Conservation (phyloP, 2,329 filamentous ascomycete genomes). For the Penicillium sp. region DNA sequence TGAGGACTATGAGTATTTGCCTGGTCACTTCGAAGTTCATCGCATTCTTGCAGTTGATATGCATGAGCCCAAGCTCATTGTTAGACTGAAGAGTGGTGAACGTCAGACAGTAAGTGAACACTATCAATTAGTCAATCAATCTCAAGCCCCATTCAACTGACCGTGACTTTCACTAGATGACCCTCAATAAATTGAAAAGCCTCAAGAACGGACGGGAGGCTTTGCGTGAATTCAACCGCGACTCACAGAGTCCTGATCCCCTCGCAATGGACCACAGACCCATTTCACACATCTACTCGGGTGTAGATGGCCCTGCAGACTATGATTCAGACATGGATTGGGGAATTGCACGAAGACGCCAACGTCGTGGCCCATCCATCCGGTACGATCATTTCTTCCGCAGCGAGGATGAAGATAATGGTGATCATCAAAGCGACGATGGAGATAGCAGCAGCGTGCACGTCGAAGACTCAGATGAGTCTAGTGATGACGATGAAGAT, state of each 20-base stretch:
- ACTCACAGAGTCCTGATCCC: slow-evolving; percentile 10
- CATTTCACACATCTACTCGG: neutral
- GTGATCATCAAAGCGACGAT: neutral
- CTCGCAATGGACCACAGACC: neutral
- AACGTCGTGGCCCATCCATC: neutral
- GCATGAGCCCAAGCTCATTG: slow-evolving; percentile 26
- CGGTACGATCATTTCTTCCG: slow-evolving; percentile 3
- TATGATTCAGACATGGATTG: slow-evolving; percentile 1
- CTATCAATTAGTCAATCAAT: neutral
- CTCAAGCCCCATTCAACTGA: slow-evolving; percentile 11
- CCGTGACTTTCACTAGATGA: slow-evolving; percentile 21
- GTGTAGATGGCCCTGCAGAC: slow-evolving; percentile 9
- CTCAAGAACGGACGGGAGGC: slow-evolving; percentile 26
- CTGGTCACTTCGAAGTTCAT: slow-evolving; percentile 36
- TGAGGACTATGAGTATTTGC: slow-evolving; percentile 38
- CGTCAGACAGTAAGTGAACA: slow-evolving; percentile 30
- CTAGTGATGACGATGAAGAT: neutral
- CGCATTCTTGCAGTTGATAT: slow-evolving; percentile 30
- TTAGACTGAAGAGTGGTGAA: slow-evolving; percentile 38
- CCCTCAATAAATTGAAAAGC: slow-evolving; percentile 22
- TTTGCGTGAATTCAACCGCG: slow-evolving; percentile 13
- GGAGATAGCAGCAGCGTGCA: too few relatives aligned
- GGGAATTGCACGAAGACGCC: neutral
- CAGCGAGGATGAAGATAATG: neutral
- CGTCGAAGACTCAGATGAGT: neutral